phyloP scores from a whole-genome alignment of 139 green algal species.

The Klebsormidium nitens region DNA sequence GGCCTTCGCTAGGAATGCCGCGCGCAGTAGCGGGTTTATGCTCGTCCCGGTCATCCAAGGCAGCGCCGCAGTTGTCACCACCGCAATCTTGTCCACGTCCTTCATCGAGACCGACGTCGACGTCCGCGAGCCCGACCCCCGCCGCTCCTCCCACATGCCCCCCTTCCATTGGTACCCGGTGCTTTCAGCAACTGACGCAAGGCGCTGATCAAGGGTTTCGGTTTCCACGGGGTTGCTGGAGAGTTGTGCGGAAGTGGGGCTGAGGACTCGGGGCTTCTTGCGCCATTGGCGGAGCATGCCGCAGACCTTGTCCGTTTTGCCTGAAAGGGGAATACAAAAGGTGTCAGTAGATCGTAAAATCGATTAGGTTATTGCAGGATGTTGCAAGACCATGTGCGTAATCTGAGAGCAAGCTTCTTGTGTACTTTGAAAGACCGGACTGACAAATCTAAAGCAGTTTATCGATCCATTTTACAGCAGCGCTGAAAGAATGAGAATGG shows the following conservation, averaged over 20 bases:
- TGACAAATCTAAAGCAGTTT: background rate
- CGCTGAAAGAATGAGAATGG: background rate
- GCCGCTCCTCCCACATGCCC: background rate
- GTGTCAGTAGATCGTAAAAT: background rate
- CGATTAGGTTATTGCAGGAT: background rate
- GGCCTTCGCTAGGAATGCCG: constrained; percentile 84
- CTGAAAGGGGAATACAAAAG: background rate
- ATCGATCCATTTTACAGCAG: constrained; percentile 4
- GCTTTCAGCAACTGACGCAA: constrained; percentile 15
- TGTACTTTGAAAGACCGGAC: background rate
- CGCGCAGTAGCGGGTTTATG: constrained; percentile 95
- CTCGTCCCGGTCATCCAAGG: constrained; percentile 98
- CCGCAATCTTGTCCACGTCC: constrained; percentile 61
- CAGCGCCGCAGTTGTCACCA: constrained; percentile 93
- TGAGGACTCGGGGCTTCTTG: no score
- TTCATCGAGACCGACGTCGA: background rate
- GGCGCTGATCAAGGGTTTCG: constrained; percentile 9
- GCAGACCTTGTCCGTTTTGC: constrained; percentile 6
- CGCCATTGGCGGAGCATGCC: background rate
- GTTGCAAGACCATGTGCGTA: background rate
- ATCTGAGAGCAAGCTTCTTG: background rate
- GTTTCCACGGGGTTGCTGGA: background rate
- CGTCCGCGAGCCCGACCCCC: constrained; percentile 4
- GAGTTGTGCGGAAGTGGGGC: background rate
- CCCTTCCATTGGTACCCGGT: constrained; percentile 22